Conservation (phyloP, 495 filamentous ascomycete genomes). For the Xylaria scruposa region DNA sequence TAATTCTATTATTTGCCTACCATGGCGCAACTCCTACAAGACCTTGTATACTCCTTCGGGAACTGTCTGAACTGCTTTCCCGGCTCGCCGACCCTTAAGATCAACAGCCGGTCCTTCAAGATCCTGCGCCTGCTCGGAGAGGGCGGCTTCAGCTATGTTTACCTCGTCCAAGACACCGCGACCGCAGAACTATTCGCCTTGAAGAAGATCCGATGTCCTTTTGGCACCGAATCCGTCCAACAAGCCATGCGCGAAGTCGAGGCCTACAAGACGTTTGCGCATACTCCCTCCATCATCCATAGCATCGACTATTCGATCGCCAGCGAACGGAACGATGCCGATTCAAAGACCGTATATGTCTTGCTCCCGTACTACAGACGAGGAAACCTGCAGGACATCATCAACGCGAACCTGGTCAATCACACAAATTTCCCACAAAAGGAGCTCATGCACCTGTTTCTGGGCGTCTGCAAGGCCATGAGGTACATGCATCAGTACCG, state of each 20-base stretch:
- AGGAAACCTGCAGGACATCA: slow-evolving; percentile 95
- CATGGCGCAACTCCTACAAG: slow-evolving; percentile 88
- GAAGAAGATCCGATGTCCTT: slow-evolving; percentile 98
- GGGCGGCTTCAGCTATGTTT: slow-evolving; percentile 98
- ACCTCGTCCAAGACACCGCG: slow-evolving; percentile 90
- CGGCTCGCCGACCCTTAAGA: slow-evolving; percentile 88
- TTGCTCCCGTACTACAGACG: slow-evolving; percentile 92
- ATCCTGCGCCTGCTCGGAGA: slow-evolving; percentile 91
- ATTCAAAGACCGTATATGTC: slow-evolving; percentile 94
- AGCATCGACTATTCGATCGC: slow-evolving; percentile 79
- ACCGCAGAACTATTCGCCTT: slow-evolving; percentile 86
- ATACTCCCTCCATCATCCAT: slow-evolving; percentile 86
- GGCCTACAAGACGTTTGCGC: slow-evolving; percentile 87
- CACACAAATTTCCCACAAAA: slow-evolving; percentile 87
- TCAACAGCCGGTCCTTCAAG: slow-evolving; percentile 95
- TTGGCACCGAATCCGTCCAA: slow-evolving; percentile 93
- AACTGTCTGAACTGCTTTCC: slow-evolving; percentile 97
- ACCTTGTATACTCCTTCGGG: slow-evolving; percentile 87
- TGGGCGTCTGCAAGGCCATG: slow-evolving; percentile 88
- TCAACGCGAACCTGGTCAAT: slow-evolving; percentile 98
- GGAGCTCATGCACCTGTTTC: slow-evolving; percentile 84
- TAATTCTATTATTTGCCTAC: slow-evolving; percentile 28
- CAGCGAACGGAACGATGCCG: slow-evolving; percentile 64
- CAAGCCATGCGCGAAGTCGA: slow-evolving; percentile 96
- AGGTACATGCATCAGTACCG: slow-evolving; percentile 90